These are phyloP conservation scores for Cadophora sp. DNA, from an alignment of 2,329 filamentous ascomycete species.

Conservation along the genomic window DNA sequence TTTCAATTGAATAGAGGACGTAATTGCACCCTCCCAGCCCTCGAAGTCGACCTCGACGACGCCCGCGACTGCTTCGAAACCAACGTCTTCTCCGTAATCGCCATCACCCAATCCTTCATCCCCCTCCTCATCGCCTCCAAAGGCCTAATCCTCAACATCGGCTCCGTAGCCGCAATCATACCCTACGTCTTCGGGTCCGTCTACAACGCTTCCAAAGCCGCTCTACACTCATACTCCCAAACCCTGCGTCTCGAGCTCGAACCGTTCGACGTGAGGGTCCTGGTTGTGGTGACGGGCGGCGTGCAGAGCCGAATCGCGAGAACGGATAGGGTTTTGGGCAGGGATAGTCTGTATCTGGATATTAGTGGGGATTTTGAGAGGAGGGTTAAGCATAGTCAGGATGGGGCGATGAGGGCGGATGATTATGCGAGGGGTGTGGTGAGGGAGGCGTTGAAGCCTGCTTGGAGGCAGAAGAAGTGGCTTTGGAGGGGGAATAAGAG, in stretches of 20 bases:
- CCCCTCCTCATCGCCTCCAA: constrained; percentile 43
- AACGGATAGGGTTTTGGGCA: constrained; percentile 25
- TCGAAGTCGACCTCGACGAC: constrained; percentile 45
- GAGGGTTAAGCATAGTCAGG: constrained; percentile 38
- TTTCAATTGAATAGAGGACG: constrained; percentile 29
- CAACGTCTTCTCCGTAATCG: constrained; percentile 50
- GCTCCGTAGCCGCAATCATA: constrained; percentile 65
- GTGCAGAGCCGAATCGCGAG: constrained; percentile 36
- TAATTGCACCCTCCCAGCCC: constrained; percentile 36
- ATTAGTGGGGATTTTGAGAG: constrained; percentile 32
- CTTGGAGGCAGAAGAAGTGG: constrained; percentile 31
- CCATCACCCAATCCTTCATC: constrained; percentile 52
- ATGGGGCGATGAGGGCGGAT: constrained; percentile 34
- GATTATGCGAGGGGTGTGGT: constrained; percentile 40
- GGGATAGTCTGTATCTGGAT: constrained; percentile 35
- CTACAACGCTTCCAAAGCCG: constrained; percentile 93
- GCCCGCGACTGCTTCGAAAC: constrained; percentile 45
- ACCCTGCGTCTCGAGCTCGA: constrained; percentile 41
- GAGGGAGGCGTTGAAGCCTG: constrained; percentile 33
- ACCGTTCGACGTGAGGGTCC: constrained; percentile 38
- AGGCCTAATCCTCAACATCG: constrained; percentile 40
- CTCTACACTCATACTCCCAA: constrained; percentile 46
- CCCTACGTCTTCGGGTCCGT: constrained; percentile 85
- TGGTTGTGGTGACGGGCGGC: constrained; percentile 39
- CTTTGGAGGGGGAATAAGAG: constrained; percentile 38